Percentiles rank a stretch among this genome's conserved stretches.
Evolutionary conservation across 2,329 filamentous ascomycete species (phyloP).

Genomic region (Colletotrichum sp.): DNA sequence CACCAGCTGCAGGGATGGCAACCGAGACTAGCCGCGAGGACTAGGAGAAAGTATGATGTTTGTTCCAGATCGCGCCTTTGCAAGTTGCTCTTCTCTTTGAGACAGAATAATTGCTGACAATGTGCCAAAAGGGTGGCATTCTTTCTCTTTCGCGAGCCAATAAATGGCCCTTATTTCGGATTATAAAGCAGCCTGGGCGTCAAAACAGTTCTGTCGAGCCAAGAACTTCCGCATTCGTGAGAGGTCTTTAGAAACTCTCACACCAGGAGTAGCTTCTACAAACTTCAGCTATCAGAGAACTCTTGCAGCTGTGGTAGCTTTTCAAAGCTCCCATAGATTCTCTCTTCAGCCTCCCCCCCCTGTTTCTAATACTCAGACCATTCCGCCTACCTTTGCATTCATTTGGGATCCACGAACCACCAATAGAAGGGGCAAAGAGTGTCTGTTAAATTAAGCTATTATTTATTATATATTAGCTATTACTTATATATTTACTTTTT

Average conservation of each 20-base stretch:
- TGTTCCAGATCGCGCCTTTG: background rate
- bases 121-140: background rate
- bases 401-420: background rate
- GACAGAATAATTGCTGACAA: background rate
- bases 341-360: background rate
- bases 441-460: no score
- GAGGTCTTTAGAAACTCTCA: background rate
- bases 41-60: background rate
- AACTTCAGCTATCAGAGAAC: background rate
- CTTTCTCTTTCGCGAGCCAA: background rate
- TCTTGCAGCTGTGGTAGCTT: background rate
- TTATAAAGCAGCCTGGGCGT: background rate
- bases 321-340: background rate
- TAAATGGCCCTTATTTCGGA: background rate
- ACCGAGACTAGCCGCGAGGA: background rate
- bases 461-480: no score
- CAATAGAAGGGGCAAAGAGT: background rate
- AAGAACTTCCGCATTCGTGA: background rate
- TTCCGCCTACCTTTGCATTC: background rate
- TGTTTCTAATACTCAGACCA: background rate
- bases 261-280: background rate
- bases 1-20: background rate
- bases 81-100: background rate
- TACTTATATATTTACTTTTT: no score
- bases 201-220: background rate